Base-by-base conservation (phyloP, 805 yeast genomes). In the Blastobotrys chiropterorum region DNA sequence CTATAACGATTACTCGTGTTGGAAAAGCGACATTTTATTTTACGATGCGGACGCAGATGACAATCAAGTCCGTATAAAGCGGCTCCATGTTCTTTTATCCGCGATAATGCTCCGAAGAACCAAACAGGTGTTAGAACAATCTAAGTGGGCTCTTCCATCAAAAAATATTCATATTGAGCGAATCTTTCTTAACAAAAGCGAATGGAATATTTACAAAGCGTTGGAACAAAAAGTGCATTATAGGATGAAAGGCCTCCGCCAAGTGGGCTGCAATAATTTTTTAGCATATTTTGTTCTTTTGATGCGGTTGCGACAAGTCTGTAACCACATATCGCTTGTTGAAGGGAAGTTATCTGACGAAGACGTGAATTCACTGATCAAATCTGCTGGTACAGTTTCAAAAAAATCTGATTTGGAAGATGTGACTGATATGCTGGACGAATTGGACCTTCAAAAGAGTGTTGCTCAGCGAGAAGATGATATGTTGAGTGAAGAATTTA, bases 61-160 rank as follows among this genome's bases (percentile, higher is more conserved):
- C 6, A 59, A 57, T 7, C 16, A 8, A 39, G 51, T 50, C 30
- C 54, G 59, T 2, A 39, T 68, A 50, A 49, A 58, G 19, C 40
- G 64, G 16, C 54, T 71, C 11, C 65, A 59, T 22, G 54, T 53
- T 1, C 51, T 66, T 0, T 53, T 77, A 38, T 50, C 59, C 3
- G 57, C 53, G 2, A 48, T 75, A 14, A 72, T 77, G 77, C 57
- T 77, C 31, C 65, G 81, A 44, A 67, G 82, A 41, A 73, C 77
- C 7, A 77, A 77, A 56, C 63, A 58, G 1, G 67, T 74, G 2
- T 55, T 78, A 1, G 52, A 46, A 1, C 47, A 52, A 13, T 49
- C 49, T n/a, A 60, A 60, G 3, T 43, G 62, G 22, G 47, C 40
- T 3, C 55, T 65, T 31, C 70, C 69, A 2, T 53, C 47, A 3